Evolutionary conservation across 768 basidiomycete species (phyloP).

Genomic region (Macrocybe gigantea): DNA sequence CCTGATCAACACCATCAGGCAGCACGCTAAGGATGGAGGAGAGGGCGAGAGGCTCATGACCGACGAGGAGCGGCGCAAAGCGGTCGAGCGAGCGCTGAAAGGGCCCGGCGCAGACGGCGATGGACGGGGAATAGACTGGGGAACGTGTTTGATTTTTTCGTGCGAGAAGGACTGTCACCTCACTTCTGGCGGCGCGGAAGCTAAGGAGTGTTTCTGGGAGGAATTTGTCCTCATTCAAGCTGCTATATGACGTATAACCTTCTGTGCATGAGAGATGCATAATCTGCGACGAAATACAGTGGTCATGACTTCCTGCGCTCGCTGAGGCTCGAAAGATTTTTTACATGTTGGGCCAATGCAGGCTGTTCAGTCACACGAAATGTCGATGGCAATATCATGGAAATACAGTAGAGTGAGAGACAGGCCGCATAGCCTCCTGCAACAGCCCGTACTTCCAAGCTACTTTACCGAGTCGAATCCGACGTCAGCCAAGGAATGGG

Average conservation of each 20-base stretch:
- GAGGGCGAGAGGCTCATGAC: conserved; percentile 31
- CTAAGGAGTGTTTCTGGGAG: conserved; percentile 60
- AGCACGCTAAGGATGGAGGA: conserved; percentile 2
- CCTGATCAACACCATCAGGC: conserved; percentile 67
- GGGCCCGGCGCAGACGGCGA: conserved; percentile 35
- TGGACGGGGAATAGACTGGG: conserved; percentile 84
- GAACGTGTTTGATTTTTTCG: conserved; percentile 84
- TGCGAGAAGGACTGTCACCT: conserved; percentile 76
- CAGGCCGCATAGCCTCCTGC: too few species aligned
- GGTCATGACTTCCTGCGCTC: too few species aligned
- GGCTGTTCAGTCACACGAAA: too few species aligned
- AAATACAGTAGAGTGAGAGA: too few species aligned
- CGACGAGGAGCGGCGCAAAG: conserved; percentile 66
- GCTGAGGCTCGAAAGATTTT: too few species aligned
- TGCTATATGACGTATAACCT: conserved; percentile 42
- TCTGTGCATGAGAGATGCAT: too few species aligned
- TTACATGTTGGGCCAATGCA: too few species aligned
- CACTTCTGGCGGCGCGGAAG: conserved; percentile 22
- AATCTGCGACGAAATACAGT: too few species aligned
- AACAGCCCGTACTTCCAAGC: too few species aligned
- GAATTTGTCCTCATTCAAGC: conserved; percentile 74
- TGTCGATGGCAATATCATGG: too few species aligned
- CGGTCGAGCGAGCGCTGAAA: conserved; percentile 51
- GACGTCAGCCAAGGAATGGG: too few species aligned
- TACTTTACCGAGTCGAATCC: too few species aligned